Base-by-base conservation (phyloP, 352 stramenopile genomes). In the Chrysophaeum taylorii region DNA sequence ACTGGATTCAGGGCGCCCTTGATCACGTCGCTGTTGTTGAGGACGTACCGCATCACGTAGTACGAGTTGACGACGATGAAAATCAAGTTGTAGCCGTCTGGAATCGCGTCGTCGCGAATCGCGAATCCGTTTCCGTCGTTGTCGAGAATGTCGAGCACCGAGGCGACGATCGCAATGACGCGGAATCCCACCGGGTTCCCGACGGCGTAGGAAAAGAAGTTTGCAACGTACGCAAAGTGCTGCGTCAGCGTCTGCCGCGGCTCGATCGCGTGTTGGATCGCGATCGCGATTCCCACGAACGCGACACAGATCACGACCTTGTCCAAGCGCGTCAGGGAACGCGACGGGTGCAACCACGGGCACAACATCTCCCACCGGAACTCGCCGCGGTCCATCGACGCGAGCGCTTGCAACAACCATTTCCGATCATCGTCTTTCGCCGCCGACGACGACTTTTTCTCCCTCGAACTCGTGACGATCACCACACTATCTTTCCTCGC, bases 61-160 rank as follows among this genome's bases (percentile, higher is more conserved):
- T 64, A 64, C 53, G 29, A 35, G 33, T 64, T 64, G 15, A 64
- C 29, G 53, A 64, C 33, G 53, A 64, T 64, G 53, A 64, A 64
- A 5, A 38, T 5, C 27, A 38, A 16, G 29, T 64, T 64, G 53
- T 64, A 64, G 9, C 12, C 29, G 27, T 39, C 15, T 15, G 53
- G 53, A 33, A 64, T 64, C 12, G 53, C 53, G 53, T 64, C 53
- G 7, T 64, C 29, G 27, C 5, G 4, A 4, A 5, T 37, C 53
- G 33, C 7, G 33, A 39, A 64, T 4, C 29, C 53, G 53, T 41
- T 33, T 25, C 41, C 27, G 16, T 64, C 53, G 53, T 64, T 42
- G 53, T 25, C 53, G 53, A 64, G n/a, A 33, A 64, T 38, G 27
- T 64, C 53, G 29, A 38, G 15, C 7, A 35, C 4, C 4, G 15